phyloP scores from a whole-genome alignment of 495 filamentous ascomycete genomes.

The Rusavskia elegans region DNA sequence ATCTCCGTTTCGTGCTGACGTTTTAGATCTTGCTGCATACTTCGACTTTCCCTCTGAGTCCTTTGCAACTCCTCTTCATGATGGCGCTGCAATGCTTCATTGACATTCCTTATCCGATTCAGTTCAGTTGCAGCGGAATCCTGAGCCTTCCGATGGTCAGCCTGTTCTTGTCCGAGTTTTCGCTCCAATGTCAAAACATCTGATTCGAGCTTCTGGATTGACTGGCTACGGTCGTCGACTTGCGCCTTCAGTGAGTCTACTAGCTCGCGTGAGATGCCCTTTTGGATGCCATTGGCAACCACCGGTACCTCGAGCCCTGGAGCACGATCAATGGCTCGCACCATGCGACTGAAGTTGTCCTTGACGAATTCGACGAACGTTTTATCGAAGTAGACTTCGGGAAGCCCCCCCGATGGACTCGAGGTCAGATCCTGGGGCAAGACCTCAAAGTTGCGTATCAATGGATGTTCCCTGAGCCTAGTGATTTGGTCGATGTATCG shows the following conservation, averaged over 20 bases:
- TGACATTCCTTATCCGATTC: constrained; percentile 46
- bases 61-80: constrained; percentile 44
- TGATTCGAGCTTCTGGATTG: constrained; percentile 50
- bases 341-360: constrained; percentile 78
- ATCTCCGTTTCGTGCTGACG: constrained; percentile 32
- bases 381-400: constrained; percentile 73
- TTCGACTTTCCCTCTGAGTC: constrained; percentile 30
- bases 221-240: constrained; percentile 53
- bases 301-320: constrained; percentile 73
- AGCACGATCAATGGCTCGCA: constrained; percentile 80
- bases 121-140: constrained; percentile 51
- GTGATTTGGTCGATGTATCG: constrained; percentile 77
- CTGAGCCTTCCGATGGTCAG: constrained; percentile 55
- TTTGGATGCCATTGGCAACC: constrained; percentile 60
- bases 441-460: constrained; percentile 85
- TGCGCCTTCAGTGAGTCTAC: constrained; percentile 70
- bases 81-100: constrained; percentile 52
- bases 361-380: constrained; percentile 90
- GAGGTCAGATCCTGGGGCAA: constrained; percentile 49
- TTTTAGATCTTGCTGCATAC: constrained; percentile 26
- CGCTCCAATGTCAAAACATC: constrained; percentile 49
- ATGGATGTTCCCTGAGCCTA: constrained; percentile 60
- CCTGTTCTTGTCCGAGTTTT: constrained; percentile 61
- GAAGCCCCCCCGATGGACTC: constrained; percentile 42
- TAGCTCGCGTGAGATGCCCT: constrained; percentile 67